A percentile compares a stretch with the other conserved stretches of the same genome.
Evolutionary conservation across 805 yeast species (phyloP).

Genomic region (Metschnikowia amazonensis): DNA sequence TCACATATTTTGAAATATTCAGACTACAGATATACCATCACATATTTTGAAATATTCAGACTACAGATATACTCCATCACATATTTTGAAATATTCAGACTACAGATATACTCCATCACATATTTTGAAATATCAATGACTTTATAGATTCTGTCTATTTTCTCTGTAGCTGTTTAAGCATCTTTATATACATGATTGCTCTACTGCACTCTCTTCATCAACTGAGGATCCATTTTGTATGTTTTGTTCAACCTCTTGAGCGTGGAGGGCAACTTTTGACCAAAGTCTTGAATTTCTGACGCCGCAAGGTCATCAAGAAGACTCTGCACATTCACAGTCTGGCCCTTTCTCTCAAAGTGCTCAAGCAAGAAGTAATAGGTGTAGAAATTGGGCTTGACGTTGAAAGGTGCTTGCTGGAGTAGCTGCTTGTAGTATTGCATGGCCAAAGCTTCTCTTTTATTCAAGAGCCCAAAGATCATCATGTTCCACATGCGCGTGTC

Average conservation of each 20-base stretch:
- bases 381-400: constrained; percentile 43
- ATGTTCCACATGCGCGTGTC: constrained; percentile 40
- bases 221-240: constrained; percentile 18
- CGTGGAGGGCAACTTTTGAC: constrained; percentile 37
- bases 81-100: no score
- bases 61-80: no score
- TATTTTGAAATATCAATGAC: no score
- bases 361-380: constrained; percentile 47
- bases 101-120: no score
- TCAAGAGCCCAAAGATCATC: constrained; percentile 32
- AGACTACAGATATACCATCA: no score
- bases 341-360: constrained; percentile 32
- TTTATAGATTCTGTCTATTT: no score
- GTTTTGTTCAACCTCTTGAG: constrained; percentile 20
- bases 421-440: constrained; percentile 37
- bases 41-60: no score
- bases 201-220: constrained; percentile 9
- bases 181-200: neutral
- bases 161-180: no score
- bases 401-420: constrained; percentile 21
- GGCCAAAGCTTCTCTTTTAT: constrained; percentile 37
- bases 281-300: constrained; percentile 29
- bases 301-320: constrained; percentile 38
- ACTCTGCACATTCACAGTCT: constrained; percentile 29
- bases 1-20: no score